Base-by-base conservation (phyloP, 163 green algal species). In the Prototheca wickerhamii region DNA sequence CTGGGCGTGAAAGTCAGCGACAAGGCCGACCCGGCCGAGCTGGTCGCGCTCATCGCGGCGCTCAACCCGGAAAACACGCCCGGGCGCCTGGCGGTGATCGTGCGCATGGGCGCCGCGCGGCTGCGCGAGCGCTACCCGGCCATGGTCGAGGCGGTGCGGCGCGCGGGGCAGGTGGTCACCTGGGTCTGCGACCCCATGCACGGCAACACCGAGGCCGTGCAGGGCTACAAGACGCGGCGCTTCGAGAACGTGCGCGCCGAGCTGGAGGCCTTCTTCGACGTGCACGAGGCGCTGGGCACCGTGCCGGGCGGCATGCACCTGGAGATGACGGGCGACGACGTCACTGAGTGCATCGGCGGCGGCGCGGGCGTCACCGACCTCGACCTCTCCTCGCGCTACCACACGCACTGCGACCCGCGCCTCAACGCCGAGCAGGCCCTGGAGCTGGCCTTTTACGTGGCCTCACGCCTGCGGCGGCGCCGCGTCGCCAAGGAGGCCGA, bases 151-250 rank as follows among this genome's bases (percentile, higher is more conserved):
- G 90, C 87, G 3, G 84, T 96, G 26, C 44, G 80, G 49, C 61
- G 81, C 20, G 78, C 83, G 20, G 87, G 85, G 21, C 69, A 84
- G 69, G 70, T 88, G 15, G 94, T 99, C 12, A 90, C 88, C 25
- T 99, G 94, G 94, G 84, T 98, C 37, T 95, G 79, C 66, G 94
- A 99, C 74, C 94, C 94, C 60, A 96, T 99, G 89, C 94, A 99
- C 76, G 94, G 93, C 73, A 99, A 99, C 85, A 99, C 91, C 2
- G 95, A 98, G 86, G 83, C 78, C 4, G 77, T 82, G 43, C 76
- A 76, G 49, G 87, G 90, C 67, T 97, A 87, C 88, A 99, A 99
- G 85, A 99, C 94, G 28, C 80, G 94, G 42, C 84, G 84, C 67
- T 98, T 91, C 73, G 91, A 97, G 7, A 91, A 93, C 69, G 86